These are phyloP conservation scores for Ampelocalamus luodianensis DNA, from an alignment of 176 grass and related monocot species.

Conservation along the genomic window DNA sequence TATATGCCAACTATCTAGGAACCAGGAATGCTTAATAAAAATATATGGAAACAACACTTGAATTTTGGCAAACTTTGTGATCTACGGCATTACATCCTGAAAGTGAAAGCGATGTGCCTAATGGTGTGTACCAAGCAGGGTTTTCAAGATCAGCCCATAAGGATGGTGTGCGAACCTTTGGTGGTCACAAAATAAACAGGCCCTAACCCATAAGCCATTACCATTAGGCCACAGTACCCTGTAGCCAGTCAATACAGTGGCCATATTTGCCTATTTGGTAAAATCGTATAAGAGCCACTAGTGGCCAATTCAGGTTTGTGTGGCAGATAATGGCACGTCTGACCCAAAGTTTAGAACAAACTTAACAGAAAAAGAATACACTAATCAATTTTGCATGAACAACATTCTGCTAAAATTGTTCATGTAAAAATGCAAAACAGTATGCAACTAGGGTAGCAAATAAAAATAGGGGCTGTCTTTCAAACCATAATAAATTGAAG, in stretches of 20 bases:
- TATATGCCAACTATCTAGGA: conserved; percentile 19
- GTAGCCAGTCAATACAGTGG: neutral
- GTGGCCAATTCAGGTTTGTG: neutral
- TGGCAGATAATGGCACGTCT: neutral
- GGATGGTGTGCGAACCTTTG: neutral
- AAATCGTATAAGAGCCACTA: neutral
- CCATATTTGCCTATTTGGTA: neutral
- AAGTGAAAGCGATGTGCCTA: neutral
- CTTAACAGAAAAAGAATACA: neutral
- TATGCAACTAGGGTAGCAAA: neutral
- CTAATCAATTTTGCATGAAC: conserved; percentile 17
- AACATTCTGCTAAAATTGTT: neutral
- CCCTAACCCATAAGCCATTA: neutral
- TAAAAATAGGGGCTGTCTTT: neutral
- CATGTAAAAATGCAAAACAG: conserved; percentile 21
- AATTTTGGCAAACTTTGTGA: conserved; percentile 4
- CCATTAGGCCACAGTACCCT: neutral
- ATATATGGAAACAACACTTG: conserved; percentile 24
- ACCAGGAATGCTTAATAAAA: conserved; percentile 32
- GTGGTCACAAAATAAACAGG: conserved; percentile 2
- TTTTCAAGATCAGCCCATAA: neutral
- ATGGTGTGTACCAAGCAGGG: neutral
- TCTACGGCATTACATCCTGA: neutral
- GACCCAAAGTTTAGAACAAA: conserved; percentile 7
- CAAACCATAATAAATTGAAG: conserved; percentile 14